A percentile compares a stretch with the other conserved stretches of the same genome.
These are phyloP conservation scores for Metschnikowia bowlesiae DNA, from an alignment of 805 yeast genomes.

Conservation along the genomic window DNA sequence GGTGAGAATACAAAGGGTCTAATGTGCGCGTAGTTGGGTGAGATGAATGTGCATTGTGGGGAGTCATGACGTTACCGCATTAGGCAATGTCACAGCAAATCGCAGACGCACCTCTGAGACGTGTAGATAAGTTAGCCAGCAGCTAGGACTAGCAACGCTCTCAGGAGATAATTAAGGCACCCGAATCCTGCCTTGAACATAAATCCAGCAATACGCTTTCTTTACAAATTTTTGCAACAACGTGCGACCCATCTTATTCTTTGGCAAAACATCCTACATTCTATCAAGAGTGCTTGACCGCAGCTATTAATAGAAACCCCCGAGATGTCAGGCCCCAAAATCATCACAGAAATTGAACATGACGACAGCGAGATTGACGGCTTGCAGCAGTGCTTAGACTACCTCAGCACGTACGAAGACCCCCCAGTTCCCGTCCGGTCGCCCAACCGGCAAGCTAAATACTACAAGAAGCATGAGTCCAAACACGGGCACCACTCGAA, in stretches of 20 bases:
- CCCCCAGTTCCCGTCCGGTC: conserved; percentile 10
- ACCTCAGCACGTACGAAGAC: conserved; percentile 7
- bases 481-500: background rate
- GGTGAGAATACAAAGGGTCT: background rate
- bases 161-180: background rate
- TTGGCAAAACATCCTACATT: background rate
- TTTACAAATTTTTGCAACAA: background rate
- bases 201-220: background rate
- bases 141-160: background rate
- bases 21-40: background rate
- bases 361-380: conserved; percentile 4
- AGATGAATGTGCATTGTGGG: background rate
- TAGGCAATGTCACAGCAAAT: background rate
- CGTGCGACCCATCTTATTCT: background rate
- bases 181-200: background rate
- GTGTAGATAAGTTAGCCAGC: conserved; percentile 1
- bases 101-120: background rate
- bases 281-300: background rate
- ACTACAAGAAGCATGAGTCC: background rate
- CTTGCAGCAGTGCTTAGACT: conserved; percentile 5
- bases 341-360: background rate
- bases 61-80: conserved; percentile 3
- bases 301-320: background rate
- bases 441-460: conserved; percentile 9
- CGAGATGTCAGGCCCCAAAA: background rate